These are phyloP conservation scores for Yamadazyma trypodendri DNA, from an alignment of 1,139 yeast genomes.

Conservation along the genomic window DNA sequence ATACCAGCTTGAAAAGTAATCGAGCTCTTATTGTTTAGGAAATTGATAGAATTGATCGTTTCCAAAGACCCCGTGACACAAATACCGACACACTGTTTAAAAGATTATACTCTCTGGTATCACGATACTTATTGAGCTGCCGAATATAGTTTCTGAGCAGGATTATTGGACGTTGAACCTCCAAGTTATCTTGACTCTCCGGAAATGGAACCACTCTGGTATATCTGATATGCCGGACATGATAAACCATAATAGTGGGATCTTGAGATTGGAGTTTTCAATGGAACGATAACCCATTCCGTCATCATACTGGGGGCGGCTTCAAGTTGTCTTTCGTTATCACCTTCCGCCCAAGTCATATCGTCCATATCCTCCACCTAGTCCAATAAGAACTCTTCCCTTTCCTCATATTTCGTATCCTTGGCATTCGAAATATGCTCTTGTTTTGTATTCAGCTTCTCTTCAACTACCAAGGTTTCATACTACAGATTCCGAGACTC, in stretches of 20 bases:
- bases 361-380: constrained; percentile 9
- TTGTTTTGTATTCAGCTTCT: no score
- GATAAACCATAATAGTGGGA: constrained; percentile 9
- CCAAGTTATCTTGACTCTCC: constrained; percentile 9
- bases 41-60: constrained; percentile 6
- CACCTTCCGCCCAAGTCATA: constrained; percentile 6
- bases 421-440: no score
- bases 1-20: constrained; percentile 8
- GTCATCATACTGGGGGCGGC: constrained; percentile 2
- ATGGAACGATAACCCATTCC: constrained; percentile 10
- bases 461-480: neutral
- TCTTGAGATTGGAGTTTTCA: constrained; percentile 3
- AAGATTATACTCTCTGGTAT: constrained; percentile 1
- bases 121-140: constrained; percentile 5
- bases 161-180: constrained; percentile 3
- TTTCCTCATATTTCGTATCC: neutral
- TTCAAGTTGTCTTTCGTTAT: neutral
- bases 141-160: constrained; percentile 8
- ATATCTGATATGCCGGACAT: constrained; percentile 5
- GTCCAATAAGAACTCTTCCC: constrained; percentile 7
- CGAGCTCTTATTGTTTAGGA: constrained; percentile 1
- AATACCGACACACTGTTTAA: constrained; percentile 4
- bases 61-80: constrained; percentile 6
- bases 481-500: constrained; percentile 4
- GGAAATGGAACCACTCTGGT: constrained; percentile 13